Percentiles rank a stretch among this genome's conserved stretches.
Evolutionary conservation across 106 monocot species (phyloP).

Genomic region (Apostasia ramifera): DNA sequence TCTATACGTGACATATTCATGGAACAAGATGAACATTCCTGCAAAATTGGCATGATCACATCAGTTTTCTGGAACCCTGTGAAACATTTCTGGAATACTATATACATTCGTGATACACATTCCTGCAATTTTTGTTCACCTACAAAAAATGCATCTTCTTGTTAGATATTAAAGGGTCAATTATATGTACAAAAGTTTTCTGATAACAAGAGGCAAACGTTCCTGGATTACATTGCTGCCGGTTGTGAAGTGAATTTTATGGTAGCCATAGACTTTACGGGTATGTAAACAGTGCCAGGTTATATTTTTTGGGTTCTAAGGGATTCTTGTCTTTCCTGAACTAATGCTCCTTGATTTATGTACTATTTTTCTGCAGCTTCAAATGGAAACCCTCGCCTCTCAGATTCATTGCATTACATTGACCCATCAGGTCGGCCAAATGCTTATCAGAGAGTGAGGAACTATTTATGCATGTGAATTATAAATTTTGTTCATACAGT

Average conservation of each 20-base stretch:
- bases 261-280: slow-evolving; percentile 31
- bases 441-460: slow-evolving; percentile 94
- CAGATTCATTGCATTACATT: slow-evolving; percentile 97
- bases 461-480: slow-evolving; percentile 9
- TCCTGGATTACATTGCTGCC: slow-evolving; percentile 82
- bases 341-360: background rate
- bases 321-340: background rate
- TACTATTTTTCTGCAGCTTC: slow-evolving; percentile 46
- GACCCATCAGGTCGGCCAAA: slow-evolving; percentile 87
- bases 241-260: slow-evolving; percentile 78
- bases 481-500: background rate
- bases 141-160: background rate
- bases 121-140: background rate
- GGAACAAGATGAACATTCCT: no score
- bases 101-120: background rate
- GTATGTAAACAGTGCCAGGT: slow-evolving; percentile 26
- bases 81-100: background rate
- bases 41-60: no score
- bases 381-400: slow-evolving; percentile 95
- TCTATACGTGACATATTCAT: background rate
- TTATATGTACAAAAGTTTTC: slow-evolving; percentile 64
- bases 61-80: no score
- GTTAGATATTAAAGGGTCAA: slow-evolving; percentile 70
- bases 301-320: slow-evolving; percentile 64
- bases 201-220: slow-evolving; percentile 47